Conservation (phyloP, 169 alveolate genomes). For the Perkinsus marinus region DNA sequence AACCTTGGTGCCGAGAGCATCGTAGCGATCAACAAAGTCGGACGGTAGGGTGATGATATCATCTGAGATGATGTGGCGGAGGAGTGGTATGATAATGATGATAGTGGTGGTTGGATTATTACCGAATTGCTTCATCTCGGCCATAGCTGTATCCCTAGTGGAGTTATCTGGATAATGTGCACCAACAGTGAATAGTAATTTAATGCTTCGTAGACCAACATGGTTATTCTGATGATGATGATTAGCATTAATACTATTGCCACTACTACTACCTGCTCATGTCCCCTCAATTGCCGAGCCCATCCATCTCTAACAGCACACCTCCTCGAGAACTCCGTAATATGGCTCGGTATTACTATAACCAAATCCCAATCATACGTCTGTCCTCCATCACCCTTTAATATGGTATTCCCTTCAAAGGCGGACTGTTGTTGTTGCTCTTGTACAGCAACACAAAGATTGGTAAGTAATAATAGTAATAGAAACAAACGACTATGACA, state of each 20-base stretch:
- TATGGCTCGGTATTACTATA: background rate
- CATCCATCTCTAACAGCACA: background rate
- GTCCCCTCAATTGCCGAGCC: background rate
- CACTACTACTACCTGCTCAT: background rate
- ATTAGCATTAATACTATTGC: too few species aligned
- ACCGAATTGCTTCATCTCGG: background rate
- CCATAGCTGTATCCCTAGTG: background rate
- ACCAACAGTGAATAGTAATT: background rate
- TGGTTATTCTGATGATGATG: background rate
- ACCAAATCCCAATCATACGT: background rate
- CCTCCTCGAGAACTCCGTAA: background rate
- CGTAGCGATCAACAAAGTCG: background rate
- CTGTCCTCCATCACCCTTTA: too few species aligned
- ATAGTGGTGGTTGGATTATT: background rate
- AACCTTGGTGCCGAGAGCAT: background rate
- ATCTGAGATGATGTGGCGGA: background rate
- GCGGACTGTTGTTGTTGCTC: too few species aligned
- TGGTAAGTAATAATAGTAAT: too few species aligned
- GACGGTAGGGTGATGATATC: background rate
- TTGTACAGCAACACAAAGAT: too few species aligned
- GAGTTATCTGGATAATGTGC: background rate
- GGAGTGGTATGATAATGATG: background rate
- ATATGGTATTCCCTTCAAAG: too few species aligned
- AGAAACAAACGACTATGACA: too few species aligned
- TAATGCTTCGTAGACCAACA: background rate